phyloP scores from a whole-genome alignment of 441 rosid species.

The Erysimum cheiri region DNA sequence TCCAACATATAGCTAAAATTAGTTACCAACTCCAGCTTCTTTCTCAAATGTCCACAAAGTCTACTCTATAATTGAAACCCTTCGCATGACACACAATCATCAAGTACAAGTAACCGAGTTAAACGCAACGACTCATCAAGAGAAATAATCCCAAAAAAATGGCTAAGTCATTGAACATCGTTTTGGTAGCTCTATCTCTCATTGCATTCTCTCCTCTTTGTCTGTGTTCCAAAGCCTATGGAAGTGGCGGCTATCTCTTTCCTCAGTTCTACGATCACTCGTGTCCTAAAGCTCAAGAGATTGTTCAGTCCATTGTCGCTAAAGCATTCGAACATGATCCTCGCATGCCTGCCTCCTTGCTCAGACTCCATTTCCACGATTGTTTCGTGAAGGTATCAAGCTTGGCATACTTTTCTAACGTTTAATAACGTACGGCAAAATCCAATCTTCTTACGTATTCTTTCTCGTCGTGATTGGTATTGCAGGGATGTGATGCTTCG shows the following conservation, averaged over 20 bases:
- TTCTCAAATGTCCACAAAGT: constrained; percentile 28
- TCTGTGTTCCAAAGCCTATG: constrained; percentile 31
- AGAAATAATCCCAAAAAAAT: constrained; percentile 8
- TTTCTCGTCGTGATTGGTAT: constrained; percentile 3
- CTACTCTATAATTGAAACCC: constrained; percentile 48
- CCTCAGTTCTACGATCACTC: constrained; percentile 76
- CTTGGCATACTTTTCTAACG: not conserved
- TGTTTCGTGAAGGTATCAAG: constrained; percentile 78
- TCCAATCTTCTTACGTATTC: not conserved
- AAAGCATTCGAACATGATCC: constrained; percentile 68
- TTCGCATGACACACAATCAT: constrained; percentile 30
- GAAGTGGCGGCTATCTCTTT: constrained; percentile 54
- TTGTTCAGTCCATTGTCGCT: constrained; percentile 69
- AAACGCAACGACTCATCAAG: constrained; percentile 14
- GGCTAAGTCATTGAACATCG: constrained; percentile 41
- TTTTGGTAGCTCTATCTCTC: constrained; percentile 38
- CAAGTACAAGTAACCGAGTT: constrained; percentile 34
- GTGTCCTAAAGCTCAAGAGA: constrained; percentile 71
- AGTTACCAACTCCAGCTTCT: constrained; percentile 54
- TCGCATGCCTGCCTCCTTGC: constrained; percentile 85
- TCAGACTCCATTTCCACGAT: constrained; percentile 89
- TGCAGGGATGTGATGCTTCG: constrained; percentile 91
- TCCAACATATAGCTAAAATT: constrained; percentile 38
- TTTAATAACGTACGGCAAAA: not conserved
- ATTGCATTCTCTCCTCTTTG: constrained; percentile 51